A percentile compares a stretch with the other conserved stretches of the same genome.
Conservation (phyloP, 169 alveolate species). For the Plasmodium cynomolgi region DNA sequence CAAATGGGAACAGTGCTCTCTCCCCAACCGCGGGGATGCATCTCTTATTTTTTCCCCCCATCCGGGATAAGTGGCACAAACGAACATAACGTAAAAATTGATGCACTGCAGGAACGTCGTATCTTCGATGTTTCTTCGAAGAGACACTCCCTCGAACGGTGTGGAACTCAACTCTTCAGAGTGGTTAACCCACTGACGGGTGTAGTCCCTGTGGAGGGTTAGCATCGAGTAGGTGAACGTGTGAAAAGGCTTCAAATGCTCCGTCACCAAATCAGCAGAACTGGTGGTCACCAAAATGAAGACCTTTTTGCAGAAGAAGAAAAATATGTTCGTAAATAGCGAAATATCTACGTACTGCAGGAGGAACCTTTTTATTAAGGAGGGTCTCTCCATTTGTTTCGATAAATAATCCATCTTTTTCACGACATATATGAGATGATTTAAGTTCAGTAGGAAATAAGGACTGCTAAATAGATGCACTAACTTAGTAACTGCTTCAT, state of each 20-base stretch:
- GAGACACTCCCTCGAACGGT: background rate
- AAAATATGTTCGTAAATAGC: background rate
- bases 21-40: background rate
- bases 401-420: background rate
- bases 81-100: background rate
- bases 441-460: constrained; percentile 7
- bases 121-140: background rate
- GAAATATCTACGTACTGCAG: constrained; percentile 14
- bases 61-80: background rate
- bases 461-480: background rate
- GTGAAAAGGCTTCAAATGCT: background rate
- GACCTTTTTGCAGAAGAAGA: background rate
- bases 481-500: constrained; percentile 2
- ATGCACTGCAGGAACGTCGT: background rate
- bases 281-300: background rate
- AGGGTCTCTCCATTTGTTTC: background rate
- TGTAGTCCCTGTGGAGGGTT: background rate
- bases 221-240: background rate
- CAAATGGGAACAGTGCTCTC: too few relatives aligned
- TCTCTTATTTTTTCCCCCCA: background rate
- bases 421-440: background rate
- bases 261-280: background rate
- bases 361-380: background rate
- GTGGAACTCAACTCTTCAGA: background rate
- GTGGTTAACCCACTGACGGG: background rate